phyloP scores from a whole-genome alignment of 768 basidiomycete species.

The Agaricus blazei region DNA sequence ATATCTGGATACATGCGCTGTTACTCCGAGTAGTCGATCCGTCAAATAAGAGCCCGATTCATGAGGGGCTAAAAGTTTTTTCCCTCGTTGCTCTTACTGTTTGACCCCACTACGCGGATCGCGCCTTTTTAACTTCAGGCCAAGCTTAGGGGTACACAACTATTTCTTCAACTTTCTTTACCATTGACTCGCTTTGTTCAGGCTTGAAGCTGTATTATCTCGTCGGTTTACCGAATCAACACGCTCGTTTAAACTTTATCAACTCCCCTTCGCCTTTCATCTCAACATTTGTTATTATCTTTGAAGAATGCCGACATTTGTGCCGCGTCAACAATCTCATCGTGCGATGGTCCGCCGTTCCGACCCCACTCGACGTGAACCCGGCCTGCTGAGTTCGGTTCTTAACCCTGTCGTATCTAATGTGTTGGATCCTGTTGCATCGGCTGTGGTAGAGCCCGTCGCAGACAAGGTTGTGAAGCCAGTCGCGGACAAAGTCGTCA shows the following conservation, averaged over 20 bases:
- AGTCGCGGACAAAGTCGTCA: slow-evolving; percentile 13
- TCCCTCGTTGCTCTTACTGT: background rate
- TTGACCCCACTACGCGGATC: background rate
- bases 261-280: background rate
- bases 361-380: slow-evolving; percentile 17
- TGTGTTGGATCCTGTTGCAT: too few relatives aligned
- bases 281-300: background rate
- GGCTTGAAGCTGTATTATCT: background rate
- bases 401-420: too few relatives aligned
- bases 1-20: too few relatives aligned
- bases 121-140: background rate
- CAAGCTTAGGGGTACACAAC: background rate
- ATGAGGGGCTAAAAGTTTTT: background rate
- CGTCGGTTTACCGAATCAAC: background rate
- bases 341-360: background rate
- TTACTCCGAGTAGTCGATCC: too few relatives aligned
- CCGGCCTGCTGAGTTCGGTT: too few relatives aligned
- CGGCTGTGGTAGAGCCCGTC: too few relatives aligned
- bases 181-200: background rate
- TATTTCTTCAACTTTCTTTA: background rate
- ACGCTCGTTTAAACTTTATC: slow-evolving; percentile 8
- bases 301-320: slow-evolving; percentile 3
- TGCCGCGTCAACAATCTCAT: slow-evolving; percentile 1
- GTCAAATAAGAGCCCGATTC: too few relatives aligned
- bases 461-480: too few relatives aligned